These are phyloP conservation scores for Inonotus obliquus DNA, from an alignment of 1,284 basidiomycete genomes.

Conservation along the genomic window DNA sequence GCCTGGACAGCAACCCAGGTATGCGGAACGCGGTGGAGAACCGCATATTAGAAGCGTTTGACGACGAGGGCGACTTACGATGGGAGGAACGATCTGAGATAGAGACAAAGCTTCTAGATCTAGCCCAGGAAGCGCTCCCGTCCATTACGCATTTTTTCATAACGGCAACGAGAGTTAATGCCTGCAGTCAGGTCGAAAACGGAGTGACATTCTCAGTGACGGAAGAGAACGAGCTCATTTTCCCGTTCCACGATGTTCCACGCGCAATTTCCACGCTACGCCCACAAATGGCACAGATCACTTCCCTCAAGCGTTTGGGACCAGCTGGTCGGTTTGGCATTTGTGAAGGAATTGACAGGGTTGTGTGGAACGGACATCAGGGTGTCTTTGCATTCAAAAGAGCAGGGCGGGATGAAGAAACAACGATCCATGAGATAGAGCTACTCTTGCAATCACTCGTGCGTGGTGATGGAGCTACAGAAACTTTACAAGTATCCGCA, in stretches of 20 bases:
- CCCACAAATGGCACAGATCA: not conserved
- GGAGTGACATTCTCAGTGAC: not conserved
- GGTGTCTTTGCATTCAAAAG: constrained; percentile 8
- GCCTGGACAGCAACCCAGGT: not conserved
- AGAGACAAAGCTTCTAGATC: not conserved
- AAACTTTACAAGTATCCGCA: not conserved
- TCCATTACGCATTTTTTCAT: not conserved
- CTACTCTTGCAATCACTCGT: not conserved
- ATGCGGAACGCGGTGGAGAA: constrained; percentile 1
- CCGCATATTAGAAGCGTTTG: constrained; percentile 1
- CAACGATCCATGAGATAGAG: constrained; percentile 1
- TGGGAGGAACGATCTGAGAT: not conserved
- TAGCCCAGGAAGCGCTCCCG: not conserved
- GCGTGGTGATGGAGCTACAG: not conserved
- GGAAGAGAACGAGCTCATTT: constrained; percentile 6
- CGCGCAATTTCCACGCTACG: not conserved
- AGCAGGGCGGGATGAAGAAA: not conserved
- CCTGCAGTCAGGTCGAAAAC: not conserved
- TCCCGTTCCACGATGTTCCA: not conserved
- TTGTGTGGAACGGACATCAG: not conserved
- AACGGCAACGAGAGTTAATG: constrained; percentile 1
- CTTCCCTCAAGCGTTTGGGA: not conserved
- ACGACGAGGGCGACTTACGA: not conserved
- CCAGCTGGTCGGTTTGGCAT: constrained; percentile 6
- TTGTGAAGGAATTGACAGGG: not conserved